Conservation (phyloP, 108 stramenopile species). For the Parmales sp. region DNA sequence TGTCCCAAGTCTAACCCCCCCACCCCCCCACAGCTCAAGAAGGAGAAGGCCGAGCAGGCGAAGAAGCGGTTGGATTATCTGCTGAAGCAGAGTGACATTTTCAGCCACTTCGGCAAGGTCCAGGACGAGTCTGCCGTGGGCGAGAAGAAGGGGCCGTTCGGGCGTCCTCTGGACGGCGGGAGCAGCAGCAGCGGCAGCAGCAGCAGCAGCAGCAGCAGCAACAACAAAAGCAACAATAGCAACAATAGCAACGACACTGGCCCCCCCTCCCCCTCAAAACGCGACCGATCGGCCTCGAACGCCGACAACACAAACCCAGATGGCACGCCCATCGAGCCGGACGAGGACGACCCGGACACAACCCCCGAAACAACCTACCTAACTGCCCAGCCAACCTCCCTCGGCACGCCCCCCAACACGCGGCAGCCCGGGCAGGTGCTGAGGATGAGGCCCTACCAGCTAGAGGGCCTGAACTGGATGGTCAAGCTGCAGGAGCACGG, state of each 20-base stretch:
- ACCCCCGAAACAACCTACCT: slow-evolving; percentile 55
- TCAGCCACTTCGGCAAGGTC: slow-evolving; percentile 83
- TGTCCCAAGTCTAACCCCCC: too few relatives aligned
- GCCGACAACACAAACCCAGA: too few relatives aligned
- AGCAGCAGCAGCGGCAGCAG: neutral
- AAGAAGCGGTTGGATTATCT: slow-evolving; percentile 85
- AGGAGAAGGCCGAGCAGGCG: slow-evolving; percentile 59
- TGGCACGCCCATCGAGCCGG: slow-evolving; percentile 40
- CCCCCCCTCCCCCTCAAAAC: too few relatives aligned
- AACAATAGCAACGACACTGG: too few relatives aligned
- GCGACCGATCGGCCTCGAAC: too few relatives aligned
- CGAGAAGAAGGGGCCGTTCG: neutral
- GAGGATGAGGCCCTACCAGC: slow-evolving; percentile 84
- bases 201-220: too few relatives aligned
- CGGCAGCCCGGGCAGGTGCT: too few relatives aligned
- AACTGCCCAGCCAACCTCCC: slow-evolving; percentile 66
- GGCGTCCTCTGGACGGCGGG: neutral
- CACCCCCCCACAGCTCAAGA: too few relatives aligned
- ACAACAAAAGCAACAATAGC: too few relatives aligned
- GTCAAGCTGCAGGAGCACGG: slow-evolving; percentile 87
- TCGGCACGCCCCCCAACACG: too few relatives aligned
- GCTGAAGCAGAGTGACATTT: slow-evolving; percentile 88
- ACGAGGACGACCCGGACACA: slow-evolving; percentile 60
- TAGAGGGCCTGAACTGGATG: slow-evolving; percentile 96
- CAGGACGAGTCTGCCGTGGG: slow-evolving; percentile 45